Evolutionary conservation across 495 filamentous ascomycete species (phyloP).

Genomic region (Penicillium coprophilum): DNA sequence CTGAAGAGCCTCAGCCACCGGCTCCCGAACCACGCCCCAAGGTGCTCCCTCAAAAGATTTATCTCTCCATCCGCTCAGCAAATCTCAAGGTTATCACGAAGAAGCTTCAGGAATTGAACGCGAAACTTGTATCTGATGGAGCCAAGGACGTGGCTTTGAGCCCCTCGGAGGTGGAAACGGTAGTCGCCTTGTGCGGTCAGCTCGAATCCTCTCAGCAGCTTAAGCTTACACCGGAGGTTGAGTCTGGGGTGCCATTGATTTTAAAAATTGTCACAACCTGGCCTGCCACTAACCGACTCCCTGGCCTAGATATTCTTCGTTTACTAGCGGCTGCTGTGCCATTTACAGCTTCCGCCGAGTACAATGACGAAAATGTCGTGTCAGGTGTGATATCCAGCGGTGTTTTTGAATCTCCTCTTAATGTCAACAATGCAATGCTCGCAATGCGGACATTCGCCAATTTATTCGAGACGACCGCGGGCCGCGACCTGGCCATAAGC

Average conservation of each 20-base stretch:
- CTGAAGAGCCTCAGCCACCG: slow-evolving; percentile 29
- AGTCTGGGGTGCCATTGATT: slow-evolving; percentile 55
- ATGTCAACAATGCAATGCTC: slow-evolving; percentile 82
- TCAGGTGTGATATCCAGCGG: slow-evolving; percentile 47
- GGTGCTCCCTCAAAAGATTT: slow-evolving; percentile 77
- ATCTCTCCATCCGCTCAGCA: slow-evolving; percentile 67
- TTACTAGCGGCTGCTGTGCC: slow-evolving; percentile 68
- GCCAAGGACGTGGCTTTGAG: slow-evolving; percentile 73
- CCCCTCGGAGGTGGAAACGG: slow-evolving; percentile 60
- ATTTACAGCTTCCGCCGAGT: slow-evolving; percentile 57
- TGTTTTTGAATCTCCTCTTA: slow-evolving; percentile 55
- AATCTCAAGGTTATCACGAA: slow-evolving; percentile 65
- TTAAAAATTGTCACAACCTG: slow-evolving; percentile 69
- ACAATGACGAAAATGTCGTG: slow-evolving; percentile 53
- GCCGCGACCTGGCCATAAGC: slow-evolving; percentile 59
- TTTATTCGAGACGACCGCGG: slow-evolving; percentile 73
- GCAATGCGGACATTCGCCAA: slow-evolving; percentile 81
- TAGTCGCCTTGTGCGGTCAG: slow-evolving; percentile 54
- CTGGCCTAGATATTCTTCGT: slow-evolving; percentile 82
- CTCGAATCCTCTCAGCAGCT: slow-evolving; percentile 53
- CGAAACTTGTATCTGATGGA: slow-evolving; percentile 61
- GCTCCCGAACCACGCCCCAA: slow-evolving; percentile 53
- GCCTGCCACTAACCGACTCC: slow-evolving; percentile 75
- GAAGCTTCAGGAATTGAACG: slow-evolving; percentile 72
- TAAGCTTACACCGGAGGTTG: slow-evolving; percentile 36